Evolutionary conservation across 2,329 filamentous ascomycete species (phyloP).

Genomic region (Lecanicillium sp.): DNA sequence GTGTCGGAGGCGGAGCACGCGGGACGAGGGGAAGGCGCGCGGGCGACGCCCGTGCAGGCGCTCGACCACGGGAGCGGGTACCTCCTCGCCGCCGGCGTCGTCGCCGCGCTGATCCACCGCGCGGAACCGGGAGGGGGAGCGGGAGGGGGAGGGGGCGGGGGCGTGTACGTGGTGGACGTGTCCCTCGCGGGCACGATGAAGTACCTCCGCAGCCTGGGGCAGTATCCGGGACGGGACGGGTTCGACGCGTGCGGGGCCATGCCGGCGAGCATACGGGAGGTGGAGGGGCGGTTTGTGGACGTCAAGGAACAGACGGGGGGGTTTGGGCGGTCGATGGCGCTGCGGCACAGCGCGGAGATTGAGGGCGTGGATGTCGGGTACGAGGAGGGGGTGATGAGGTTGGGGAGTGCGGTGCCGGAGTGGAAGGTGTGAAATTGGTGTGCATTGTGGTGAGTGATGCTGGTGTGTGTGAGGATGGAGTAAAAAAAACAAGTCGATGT

Average conservation of each 20-base stretch:
- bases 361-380: slow-evolving; percentile 41
- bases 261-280: slow-evolving; percentile 18
- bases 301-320: slow-evolving; percentile 34
- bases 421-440: slow-evolving; percentile 26
- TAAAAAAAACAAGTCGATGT: too few species aligned
- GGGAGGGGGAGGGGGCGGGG: too few species aligned
- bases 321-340: slow-evolving; percentile 41
- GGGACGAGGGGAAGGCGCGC: slow-evolving; percentile 32
- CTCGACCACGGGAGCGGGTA: slow-evolving; percentile 52
- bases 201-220: slow-evolving; percentile 49
- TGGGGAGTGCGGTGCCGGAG: slow-evolving; percentile 40
- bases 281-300: slow-evolving; percentile 34
- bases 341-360: slow-evolving; percentile 43
- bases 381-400: slow-evolving; percentile 43
- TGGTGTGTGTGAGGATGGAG: too few species aligned
- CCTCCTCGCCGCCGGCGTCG: slow-evolving; percentile 47
- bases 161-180: slow-evolving; percentile 45
- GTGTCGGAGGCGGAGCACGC: slow-evolving; percentile 45
- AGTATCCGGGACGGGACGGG: slow-evolving; percentile 37
- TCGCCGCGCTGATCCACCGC: slow-evolving; percentile 44
- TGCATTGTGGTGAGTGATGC: too few species aligned
- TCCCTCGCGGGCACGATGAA: slow-evolving; percentile 51
- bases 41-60: slow-evolving; percentile 46
- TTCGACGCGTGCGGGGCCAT: too few species aligned
- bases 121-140: slow-evolving; percentile 35